Conservation (phyloP, 2,329 filamentous ascomycete genomes). For the Aureobasidium sp. region DNA sequence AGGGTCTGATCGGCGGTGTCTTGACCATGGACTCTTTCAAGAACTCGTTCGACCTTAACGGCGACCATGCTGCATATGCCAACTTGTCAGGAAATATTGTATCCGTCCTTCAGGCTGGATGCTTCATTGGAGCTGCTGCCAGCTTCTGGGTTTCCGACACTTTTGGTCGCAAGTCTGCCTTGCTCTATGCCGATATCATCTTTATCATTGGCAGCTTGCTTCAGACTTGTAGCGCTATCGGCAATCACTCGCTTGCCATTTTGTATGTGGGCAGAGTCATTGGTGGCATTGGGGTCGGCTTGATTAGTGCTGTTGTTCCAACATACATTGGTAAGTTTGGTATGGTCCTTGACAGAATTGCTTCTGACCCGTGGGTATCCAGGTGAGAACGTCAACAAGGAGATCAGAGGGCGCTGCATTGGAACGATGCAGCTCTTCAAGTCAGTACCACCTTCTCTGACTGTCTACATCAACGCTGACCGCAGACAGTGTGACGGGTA, state of each 20-base stretch:
- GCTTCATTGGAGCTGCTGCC: conserved; percentile 36
- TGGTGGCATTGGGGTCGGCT: conserved; percentile 36
- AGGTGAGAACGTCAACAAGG: conserved; percentile 37
- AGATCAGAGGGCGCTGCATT: conserved; percentile 23
- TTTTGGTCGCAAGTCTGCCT: conserved; percentile 32
- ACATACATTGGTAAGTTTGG: conserved; percentile 29
- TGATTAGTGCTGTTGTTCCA: conserved; percentile 35
- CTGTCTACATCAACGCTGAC: background rate
- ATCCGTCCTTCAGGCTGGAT: conserved; percentile 35
- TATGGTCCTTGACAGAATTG: conserved; percentile 26
- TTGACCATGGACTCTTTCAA: conserved; percentile 37
- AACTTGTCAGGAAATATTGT: conserved; percentile 37
- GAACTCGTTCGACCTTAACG: conserved; percentile 32
- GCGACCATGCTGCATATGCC: conserved; percentile 25
- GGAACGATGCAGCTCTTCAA: conserved; percentile 25
- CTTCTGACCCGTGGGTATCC: conserved; percentile 16
- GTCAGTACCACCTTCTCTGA: background rate
- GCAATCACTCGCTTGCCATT: conserved; percentile 27
- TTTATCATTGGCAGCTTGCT: conserved; percentile 35
- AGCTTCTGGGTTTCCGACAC: conserved; percentile 35
- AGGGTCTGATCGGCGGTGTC: conserved; percentile 27
- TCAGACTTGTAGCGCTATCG: conserved; percentile 31
- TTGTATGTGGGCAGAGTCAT: conserved; percentile 36
- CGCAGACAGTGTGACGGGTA: conserved; percentile 29
- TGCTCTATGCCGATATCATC: conserved; percentile 35